Evolutionary conservation across 192 early-diverging fungal species (phyloP).

Genomic region (Glomus cerebriforme): DNA sequence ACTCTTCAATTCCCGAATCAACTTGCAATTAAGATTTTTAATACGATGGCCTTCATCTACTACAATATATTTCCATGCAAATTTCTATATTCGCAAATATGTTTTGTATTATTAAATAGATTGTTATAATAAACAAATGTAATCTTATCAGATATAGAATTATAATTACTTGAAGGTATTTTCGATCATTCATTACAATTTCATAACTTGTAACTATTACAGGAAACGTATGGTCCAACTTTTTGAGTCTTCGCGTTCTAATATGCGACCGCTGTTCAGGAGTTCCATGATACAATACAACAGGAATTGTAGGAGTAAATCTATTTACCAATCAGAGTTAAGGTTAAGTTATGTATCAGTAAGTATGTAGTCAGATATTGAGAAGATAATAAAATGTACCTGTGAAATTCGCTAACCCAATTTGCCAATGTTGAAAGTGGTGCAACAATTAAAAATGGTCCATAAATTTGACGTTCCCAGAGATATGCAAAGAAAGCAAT

Average conservation of each 20-base stretch:
- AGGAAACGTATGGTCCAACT: slow-evolving; percentile 70
- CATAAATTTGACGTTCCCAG: slow-evolving; percentile 74
- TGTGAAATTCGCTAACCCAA: slow-evolving; percentile 89
- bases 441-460: slow-evolving; percentile 87
- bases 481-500: slow-evolving; percentile 88
- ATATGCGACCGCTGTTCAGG: slow-evolving; percentile 72
- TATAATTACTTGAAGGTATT: slow-evolving; percentile 56
- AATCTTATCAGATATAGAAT: not conserved
- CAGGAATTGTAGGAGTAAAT: slow-evolving; percentile 78
- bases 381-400: slow-evolving; percentile 40
- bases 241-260: slow-evolving; percentile 65
- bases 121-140: not conserved
- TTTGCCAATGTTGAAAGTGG: slow-evolving; percentile 90
- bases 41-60: slow-evolving; percentile 97
- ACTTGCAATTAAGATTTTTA: slow-evolving; percentile 93
- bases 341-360: not conserved
- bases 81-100: slow-evolving; percentile 38
- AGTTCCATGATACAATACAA: slow-evolving; percentile 83
- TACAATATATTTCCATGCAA: slow-evolving; percentile 88
- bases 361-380: not conserved
- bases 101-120: slow-evolving; percentile 3
- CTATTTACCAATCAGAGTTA: slow-evolving; percentile 34
- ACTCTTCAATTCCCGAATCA: slow-evolving; percentile 83
- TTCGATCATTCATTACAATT: slow-evolving; percentile 81
- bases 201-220: slow-evolving; percentile 92